Evolutionary conservation across 2,329 filamentous ascomycete species (phyloP), one percentile per base, ranked within the genome.

Genomic region (Ophiostoma pallidulum): DNA sequence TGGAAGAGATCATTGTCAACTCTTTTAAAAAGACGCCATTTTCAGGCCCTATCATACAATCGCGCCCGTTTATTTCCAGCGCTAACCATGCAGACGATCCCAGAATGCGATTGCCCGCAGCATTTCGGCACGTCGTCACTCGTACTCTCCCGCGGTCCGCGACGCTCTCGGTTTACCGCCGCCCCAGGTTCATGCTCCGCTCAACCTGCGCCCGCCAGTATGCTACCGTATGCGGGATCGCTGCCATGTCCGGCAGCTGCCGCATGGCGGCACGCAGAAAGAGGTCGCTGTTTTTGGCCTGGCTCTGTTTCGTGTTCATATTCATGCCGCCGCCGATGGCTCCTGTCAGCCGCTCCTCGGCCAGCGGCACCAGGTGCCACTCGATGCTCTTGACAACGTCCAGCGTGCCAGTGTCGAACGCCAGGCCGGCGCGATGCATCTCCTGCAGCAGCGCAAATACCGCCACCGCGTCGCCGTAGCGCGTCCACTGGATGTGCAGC

Each of bases 341-440:
- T 7, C 10, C 33, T 12, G 24, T 12, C 12, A n/a, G n/a, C n/a
- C 18, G 24, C 13, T 24, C 33, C 9, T 16, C 31, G 1, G 18
- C 18, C 29, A 39, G 18, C 10, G 41, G 19, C 8, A 18, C 35
- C 10, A 62, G 20, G 5, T 53, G 52, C 5, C 48, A n/a, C 38
- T 66, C 55, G 16, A 68, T 65, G 20, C 53, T 56, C 18, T 59
- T 50, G 6, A 71, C 49, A 14, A 72, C 52, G 8, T 52, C 53
- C n/a, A 69, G 58, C 0, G 76, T 78, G 19, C 62, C 62, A 10
- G 56, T 52, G 54, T 84, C 73, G 50, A 75, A 77, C 41, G 73
- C 72, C 4, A 86, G 66, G 0, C 81, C 81, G 2, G 74, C 72
- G 29, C 73, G 67, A 35, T 75, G 72, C 82, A 87, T 86, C 64